Percentiles rank a stretch among this genome's conserved stretches.
Evolutionary conservation across 495 filamentous ascomycete genomes (phyloP).

Genomic region (Podospora tetraspora): DNA sequence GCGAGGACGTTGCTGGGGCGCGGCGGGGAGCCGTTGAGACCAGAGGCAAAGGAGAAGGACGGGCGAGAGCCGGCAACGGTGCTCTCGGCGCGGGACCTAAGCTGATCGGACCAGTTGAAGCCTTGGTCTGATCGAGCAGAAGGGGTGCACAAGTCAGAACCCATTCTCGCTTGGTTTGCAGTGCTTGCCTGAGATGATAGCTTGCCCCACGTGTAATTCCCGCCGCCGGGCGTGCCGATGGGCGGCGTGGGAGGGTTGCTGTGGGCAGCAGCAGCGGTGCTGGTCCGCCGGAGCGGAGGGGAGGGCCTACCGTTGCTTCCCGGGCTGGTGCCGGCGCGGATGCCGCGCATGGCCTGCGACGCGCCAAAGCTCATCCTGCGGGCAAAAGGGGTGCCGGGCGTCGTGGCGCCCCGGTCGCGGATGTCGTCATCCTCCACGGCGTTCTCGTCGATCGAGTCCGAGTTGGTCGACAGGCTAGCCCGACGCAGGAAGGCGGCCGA

Average conservation of each 20-base stretch:
- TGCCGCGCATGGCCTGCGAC: slow-evolving; percentile 63
- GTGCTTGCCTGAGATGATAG: slow-evolving; percentile 47
- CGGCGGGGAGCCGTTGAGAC: slow-evolving; percentile 29
- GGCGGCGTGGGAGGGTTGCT: slow-evolving; percentile 26
- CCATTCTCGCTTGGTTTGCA: slow-evolving; percentile 47
- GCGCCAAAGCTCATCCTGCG: slow-evolving; percentile 86
- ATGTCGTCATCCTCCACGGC: slow-evolving; percentile 75
- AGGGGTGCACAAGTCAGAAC: slow-evolving; percentile 52
- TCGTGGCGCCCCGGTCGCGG: slow-evolving; percentile 25
- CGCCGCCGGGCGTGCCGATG: slow-evolving; percentile 14
- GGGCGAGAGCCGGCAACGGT: slow-evolving; percentile 55
- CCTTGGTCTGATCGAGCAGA: slow-evolving; percentile 67
- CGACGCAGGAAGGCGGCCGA: slow-evolving; percentile 50
- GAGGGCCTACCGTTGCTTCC: slow-evolving; percentile 46
- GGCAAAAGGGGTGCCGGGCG: slow-evolving; percentile 68
- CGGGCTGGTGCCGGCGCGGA: slow-evolving; percentile 41
- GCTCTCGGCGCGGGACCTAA: slow-evolving; percentile 82
- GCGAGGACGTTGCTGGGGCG: slow-evolving; percentile 37
- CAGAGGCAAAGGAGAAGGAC: slow-evolving; percentile 37
- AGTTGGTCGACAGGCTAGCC: slow-evolving; percentile 70
- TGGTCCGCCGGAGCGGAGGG: slow-evolving; percentile 26
- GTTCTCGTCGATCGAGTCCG: slow-evolving; percentile 78
- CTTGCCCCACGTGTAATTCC: slow-evolving; percentile 31
- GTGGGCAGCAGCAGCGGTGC: slow-evolving; percentile 12
- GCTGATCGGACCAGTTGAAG: slow-evolving; percentile 92